These are phyloP conservation scores for Metrosideros polymorpha DNA, from an alignment of 441 rosid species.

Conservation along the genomic window DNA sequence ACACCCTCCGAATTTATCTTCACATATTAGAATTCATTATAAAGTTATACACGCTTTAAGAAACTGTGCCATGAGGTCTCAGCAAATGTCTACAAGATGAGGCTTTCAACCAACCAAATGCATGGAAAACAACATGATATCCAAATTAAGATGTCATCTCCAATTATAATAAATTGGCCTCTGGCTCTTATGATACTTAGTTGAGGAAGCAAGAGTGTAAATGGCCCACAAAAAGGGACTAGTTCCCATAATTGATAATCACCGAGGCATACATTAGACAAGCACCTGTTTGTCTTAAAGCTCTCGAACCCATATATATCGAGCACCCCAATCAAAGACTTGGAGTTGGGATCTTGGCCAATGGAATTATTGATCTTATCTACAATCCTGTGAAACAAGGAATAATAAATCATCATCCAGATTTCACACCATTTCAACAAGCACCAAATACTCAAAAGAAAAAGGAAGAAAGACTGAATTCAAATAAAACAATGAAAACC, in stretches of 20 bases:
- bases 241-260: slow-evolving; percentile 16
- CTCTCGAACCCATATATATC: slow-evolving; percentile 99
- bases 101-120: slow-evolving; percentile 4
- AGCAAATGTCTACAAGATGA: neutral
- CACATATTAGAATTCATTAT: neutral
- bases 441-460: slow-evolving; percentile 3
- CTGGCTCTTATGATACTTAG: neutral
- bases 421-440: neutral
- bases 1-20: slow-evolving; percentile 3
- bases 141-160: neutral
- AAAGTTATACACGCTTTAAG: neutral
- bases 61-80: neutral
- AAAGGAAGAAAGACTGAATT: neutral
- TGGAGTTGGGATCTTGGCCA: slow-evolving; percentile 86
- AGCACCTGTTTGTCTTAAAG: slow-evolving; percentile 99
- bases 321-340: slow-evolving; percentile 85
- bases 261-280: slow-evolving; percentile 55
- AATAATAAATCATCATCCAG: slow-evolving; percentile 1
- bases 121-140: neutral
- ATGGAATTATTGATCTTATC: slow-evolving; percentile 81
- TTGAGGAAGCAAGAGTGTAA: neutral
- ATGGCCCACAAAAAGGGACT: neutral
- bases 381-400: slow-evolving; percentile 56
- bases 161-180: neutral
- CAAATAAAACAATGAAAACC: neutral